phyloP scores from a whole-genome alignment of 2,329 filamentous ascomycete genomes.

The Aspergillus sojae region DNA sequence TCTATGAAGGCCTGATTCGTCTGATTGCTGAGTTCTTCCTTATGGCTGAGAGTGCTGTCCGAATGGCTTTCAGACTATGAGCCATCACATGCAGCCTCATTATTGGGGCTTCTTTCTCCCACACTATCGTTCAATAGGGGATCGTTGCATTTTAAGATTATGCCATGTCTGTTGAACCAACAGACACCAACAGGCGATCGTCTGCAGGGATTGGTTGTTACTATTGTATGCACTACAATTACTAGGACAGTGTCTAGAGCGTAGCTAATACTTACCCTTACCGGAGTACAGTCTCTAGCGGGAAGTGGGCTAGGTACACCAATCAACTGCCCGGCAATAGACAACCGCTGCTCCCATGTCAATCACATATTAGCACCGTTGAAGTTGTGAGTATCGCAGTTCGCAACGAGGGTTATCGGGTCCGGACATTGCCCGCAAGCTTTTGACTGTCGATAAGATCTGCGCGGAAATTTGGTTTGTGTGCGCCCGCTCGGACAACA shows the following conservation, averaged over 20 bases:
- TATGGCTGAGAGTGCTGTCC: background rate
- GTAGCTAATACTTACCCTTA: background rate
- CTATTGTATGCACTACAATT: conserved; percentile 1
- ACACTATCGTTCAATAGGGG: background rate
- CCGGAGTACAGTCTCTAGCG: background rate
- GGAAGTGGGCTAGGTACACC: background rate
- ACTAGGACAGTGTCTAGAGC: background rate
- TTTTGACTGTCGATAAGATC: background rate
- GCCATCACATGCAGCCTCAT: conserved; percentile 3
- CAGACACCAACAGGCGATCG: background rate
- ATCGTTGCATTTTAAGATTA: background rate
- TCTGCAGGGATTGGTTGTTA: background rate
- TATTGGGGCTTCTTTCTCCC: background rate
- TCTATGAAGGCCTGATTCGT: too few species aligned
- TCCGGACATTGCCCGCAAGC: background rate
- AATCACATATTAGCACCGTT: background rate
- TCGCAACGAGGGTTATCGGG: background rate
- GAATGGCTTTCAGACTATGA: background rate
- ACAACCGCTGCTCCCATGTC: background rate
- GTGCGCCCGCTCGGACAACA: background rate
- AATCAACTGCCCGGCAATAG: background rate
- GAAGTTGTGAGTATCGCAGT: background rate
- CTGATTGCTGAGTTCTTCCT: background rate
- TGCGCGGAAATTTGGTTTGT: background rate
- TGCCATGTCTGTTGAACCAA: background rate